Evolutionary conservation across 192 early-diverging fungal genomes (phyloP), one percentile per base, ranked within the genome.

Genomic region (Coemansia umbellata): DNA sequence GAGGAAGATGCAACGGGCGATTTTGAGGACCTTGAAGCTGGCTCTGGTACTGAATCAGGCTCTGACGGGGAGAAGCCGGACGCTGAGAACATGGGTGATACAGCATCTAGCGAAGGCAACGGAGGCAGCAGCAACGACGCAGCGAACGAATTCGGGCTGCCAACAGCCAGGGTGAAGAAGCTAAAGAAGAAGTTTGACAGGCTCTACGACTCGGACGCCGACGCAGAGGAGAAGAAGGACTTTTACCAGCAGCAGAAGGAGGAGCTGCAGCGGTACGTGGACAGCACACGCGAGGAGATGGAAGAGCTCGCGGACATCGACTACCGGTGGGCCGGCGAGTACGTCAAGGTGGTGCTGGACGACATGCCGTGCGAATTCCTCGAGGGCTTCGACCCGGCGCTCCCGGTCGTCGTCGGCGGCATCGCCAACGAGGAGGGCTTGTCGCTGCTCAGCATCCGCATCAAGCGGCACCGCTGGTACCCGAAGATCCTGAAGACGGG

Each of bases 381-480:
- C 33, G 84, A 92, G 45, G 78, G 92, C 53, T 95, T 98, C 74
- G 78, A 97, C 60, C 93, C 97, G 4, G 58, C 64, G 44, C 85
- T 87, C 65, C 97, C 95, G n/a, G 84, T 97, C 24, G 81, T 99
- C 35, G 76, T 97, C 31, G 97, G 97, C 50, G 71, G 97, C 4
- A 81, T 95, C 51, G 65, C 88, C 23, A 83, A 85, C 24, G 97
- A 99, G 78, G 91, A 94, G 67, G 84, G 87, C 22, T 89, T 93
- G 81, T 93, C 94, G 42, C 91, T 97, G 69, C 84, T 97, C 39
- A 95, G 93, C 60, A 80, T 96, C 37, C 88, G 96, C 60, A 87
- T 99, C 63, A 99, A 99, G 79, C 90, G 89, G 48, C 97, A 99
- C 70, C 85, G 97, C 57, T 99, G 97, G 97, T 86, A 92, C 63